phyloP scores from a whole-genome alignment of 2,329 filamentous ascomycete genomes.

The Calonectria hawksworthii region DNA sequence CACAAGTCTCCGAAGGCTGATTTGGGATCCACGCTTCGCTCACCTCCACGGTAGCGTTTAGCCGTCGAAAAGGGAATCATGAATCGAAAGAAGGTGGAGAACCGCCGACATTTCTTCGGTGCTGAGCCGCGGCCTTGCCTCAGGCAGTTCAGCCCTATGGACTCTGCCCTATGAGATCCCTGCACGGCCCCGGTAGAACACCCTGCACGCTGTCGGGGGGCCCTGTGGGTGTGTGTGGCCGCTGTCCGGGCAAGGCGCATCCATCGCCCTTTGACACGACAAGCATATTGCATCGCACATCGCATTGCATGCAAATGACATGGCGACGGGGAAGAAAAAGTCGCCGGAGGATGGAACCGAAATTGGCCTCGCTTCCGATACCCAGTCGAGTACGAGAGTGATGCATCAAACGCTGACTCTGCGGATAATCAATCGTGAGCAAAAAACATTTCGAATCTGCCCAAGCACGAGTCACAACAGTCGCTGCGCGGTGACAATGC shows the following conservation, averaged over 20 bases:
- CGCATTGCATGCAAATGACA: conserved; percentile 7
- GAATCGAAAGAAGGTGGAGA: conserved; percentile 6
- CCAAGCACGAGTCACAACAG: background rate
- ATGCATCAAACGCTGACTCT: background rate
- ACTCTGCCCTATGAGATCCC: conserved; percentile 20
- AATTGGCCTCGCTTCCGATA: background rate
- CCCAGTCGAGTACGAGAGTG: background rate
- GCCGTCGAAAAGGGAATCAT: conserved; percentile 3
- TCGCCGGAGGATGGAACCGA: conserved; percentile 18
- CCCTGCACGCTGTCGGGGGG: conserved; percentile 5
- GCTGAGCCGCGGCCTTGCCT: conserved; percentile 6
- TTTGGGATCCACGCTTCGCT: conserved; percentile 9
- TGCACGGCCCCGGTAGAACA: conserved; percentile 12
- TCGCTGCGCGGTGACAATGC: background rate
- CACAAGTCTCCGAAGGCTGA: conserved; percentile 19
- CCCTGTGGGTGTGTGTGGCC: conserved; percentile 2
- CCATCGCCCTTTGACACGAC: background rate
- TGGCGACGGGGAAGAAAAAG: background rate
- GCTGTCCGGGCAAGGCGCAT: background rate
- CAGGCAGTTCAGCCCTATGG: conserved; percentile 30
- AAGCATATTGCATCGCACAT: background rate
- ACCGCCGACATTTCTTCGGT: background rate
- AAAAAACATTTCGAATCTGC: background rate
- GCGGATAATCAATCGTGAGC: background rate
- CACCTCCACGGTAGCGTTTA: background rate